phyloP scores from a whole-genome alignment of 345 rosid species.

The Leavenworthia alabamica region DNA sequence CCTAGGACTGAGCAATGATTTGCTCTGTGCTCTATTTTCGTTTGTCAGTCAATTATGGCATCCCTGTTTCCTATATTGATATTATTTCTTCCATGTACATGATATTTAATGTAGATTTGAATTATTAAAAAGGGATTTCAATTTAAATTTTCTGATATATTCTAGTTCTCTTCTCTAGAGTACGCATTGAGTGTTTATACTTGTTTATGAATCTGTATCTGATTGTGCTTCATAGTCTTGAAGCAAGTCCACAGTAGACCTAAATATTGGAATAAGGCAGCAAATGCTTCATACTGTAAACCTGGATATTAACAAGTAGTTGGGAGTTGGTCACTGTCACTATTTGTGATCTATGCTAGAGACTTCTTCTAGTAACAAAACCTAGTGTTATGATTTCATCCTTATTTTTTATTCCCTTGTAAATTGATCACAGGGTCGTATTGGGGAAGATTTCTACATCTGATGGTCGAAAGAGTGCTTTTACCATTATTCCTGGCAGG shows the following conservation, averaged over 20 bases:
- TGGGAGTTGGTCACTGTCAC: slow-evolving; percentile 5
- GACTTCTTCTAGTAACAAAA: slow-evolving; percentile 28
- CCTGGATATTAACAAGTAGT: slow-evolving; percentile 16
- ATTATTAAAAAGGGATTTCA: neutral
- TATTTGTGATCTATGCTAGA: slow-evolving; percentile 17
- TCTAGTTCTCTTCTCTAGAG: neutral
- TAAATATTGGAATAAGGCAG: neutral
- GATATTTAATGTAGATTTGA: neutral
- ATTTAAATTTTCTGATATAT: neutral
- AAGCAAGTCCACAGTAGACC: neutral
- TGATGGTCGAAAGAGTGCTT: slow-evolving; percentile 84
- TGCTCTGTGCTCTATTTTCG: neutral
- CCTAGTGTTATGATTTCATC: slow-evolving; percentile 25
- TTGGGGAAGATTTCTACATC: slow-evolving; percentile 92
- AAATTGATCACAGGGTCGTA: slow-evolving; percentile 81
- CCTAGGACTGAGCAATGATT: neutral
- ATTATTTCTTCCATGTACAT: neutral
- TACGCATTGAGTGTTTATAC: neutral
- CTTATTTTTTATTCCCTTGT: slow-evolving; percentile 36
- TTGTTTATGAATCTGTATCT: slow-evolving; percentile 8
- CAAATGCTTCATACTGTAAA: neutral
- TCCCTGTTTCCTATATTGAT: neutral
- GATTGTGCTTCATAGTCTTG: slow-evolving; percentile 2
- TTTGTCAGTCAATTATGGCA: neutral
- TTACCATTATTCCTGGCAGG: slow-evolving; percentile 81